Percentiles rank a stretch among this genome's conserved stretches.
These are phyloP conservation scores for Tetrahymena thermophila DNA, from an alignment of 73 alveolate genomes.

Conservation along the genomic window DNA sequence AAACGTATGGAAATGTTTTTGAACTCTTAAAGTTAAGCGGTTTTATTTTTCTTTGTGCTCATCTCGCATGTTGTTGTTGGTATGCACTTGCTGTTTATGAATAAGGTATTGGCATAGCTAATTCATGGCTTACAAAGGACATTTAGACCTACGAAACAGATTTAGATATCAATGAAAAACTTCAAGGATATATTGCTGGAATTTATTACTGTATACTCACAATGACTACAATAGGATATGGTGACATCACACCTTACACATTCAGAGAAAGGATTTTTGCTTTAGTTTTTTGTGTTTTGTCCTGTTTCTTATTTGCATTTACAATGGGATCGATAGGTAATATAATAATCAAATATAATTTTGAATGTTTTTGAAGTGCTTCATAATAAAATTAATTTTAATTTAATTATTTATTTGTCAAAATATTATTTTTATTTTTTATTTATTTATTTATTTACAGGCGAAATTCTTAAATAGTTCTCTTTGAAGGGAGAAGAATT, in stretches of 20 bases:
- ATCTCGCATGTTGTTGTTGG: neutral
- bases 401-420: too few species aligned
- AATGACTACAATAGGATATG: constrained; percentile 70
- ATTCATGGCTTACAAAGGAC: neutral
- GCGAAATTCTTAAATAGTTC: neutral
- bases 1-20: neutral
- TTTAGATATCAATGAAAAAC: neutral
- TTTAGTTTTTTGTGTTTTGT: constrained; percentile 32
- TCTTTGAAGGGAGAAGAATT: neutral
- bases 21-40: neutral
- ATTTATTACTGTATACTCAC: constrained; percentile 62
- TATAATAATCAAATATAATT: neutral
- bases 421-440: too few species aligned
- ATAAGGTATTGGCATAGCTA: neutral
- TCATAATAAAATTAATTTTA: too few species aligned
- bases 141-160: neutral
- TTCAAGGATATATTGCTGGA: constrained; percentile 43
- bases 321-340: constrained; percentile 27
- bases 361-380: too few species aligned
- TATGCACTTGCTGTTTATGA: neutral
- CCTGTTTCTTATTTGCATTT: constrained; percentile 28
- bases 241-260: constrained; percentile 52
- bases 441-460: neutral
- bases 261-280: constrained; percentile 47
- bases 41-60: neutral